Conservation (phyloP, 352 stramenopile genomes). For the Hyaloperonospora brassicae region DNA sequence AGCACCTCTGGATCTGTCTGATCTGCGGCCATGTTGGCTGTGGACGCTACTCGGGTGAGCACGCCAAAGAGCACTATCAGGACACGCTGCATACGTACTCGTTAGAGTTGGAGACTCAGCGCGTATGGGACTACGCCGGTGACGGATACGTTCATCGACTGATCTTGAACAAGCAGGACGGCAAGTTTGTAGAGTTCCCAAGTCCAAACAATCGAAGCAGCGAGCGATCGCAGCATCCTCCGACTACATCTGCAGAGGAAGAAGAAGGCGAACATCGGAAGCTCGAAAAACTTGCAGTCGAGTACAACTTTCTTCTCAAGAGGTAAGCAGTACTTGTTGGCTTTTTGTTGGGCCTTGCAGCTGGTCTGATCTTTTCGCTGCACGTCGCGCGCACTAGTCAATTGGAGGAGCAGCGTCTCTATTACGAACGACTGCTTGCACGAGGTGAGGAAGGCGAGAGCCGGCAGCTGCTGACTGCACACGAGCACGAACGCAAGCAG, state of each 20-base stretch:
- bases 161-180: conserved; percentile 87
- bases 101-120: conserved; percentile 91
- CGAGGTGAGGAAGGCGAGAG: conserved; percentile 51
- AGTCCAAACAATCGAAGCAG: conserved; percentile 72
- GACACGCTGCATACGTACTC: conserved; percentile 92
- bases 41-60: conserved; percentile 91
- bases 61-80: conserved; percentile 92
- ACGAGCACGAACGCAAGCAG: conserved; percentile 79
- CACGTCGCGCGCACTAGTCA: conserved; percentile 45
- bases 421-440: conserved; percentile 83
- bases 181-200: conserved; percentile 94
- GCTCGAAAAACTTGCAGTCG: conserved; percentile 90
- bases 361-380: conserved; percentile 1
- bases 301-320: conserved; percentile 96
- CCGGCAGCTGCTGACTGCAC: conserved; percentile 38
- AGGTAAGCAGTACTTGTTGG: conserved; percentile 35
- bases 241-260: conserved; percentile 65
- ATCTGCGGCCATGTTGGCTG: conserved; percentile 95
- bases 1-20: conserved; percentile 95
- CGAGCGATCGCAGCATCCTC: conserved; percentile 61
- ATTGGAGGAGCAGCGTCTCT: conserved; percentile 92
- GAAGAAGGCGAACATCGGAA: conserved; percentile 92
- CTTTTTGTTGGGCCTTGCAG: neutral
- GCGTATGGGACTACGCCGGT: conserved; percentile 94
- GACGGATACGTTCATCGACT: conserved; percentile 85